Evolutionary conservation across 192 early-diverging fungal genomes (phyloP), one percentile per base, ranked within the genome.

Genomic region (Backusella circina): DNA sequence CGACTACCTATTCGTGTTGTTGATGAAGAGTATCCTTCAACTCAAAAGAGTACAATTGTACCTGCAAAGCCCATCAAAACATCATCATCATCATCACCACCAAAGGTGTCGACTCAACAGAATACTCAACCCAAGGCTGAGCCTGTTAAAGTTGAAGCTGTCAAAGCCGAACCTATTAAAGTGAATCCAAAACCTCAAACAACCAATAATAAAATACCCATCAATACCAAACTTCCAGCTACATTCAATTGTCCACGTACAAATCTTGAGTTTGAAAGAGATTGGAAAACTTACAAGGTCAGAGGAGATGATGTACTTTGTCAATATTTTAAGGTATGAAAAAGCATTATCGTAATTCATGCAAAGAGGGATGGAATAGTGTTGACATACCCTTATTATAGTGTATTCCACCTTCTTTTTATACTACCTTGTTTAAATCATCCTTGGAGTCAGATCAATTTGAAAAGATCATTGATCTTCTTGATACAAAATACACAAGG

Each of bases 261-360:
- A 13, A 88, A 88, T 65, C 85, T 81, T 74, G 93, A 94, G 65
- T 93, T 94, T 75, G 89, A 93, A 68, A 80, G 90, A 7, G 89
- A 92, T 66, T 94, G 92, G 91, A 90, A 89, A 72, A 84, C 82
- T 65, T 83, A 88, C 30, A 87, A 84, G 68, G 65, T 71, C 13
- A 72, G 79, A 67, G 86, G 88, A 9, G 74, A 76, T 23, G 78
- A 80, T 12, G 67, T 82, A 9, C 70, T 90, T 15, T 93, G 90
- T 73, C 69, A 78, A 2, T 90, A 91, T 64, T 75, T 94, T 44
- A 90, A 92, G 83, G 91, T 92, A 84, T 36, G 30, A 36, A 16
- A 2, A 31, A 35, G 35, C 38, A 15, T 15, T 16, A 41, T n/a
- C n/a, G n/a, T n/a, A n/a, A n/a, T n/a, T n/a, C n/a, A n/a, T n/a